Evolutionary conservation across 768 basidiomycete genomes (phyloP).

Genomic region (Mycena epipterygia): DNA sequence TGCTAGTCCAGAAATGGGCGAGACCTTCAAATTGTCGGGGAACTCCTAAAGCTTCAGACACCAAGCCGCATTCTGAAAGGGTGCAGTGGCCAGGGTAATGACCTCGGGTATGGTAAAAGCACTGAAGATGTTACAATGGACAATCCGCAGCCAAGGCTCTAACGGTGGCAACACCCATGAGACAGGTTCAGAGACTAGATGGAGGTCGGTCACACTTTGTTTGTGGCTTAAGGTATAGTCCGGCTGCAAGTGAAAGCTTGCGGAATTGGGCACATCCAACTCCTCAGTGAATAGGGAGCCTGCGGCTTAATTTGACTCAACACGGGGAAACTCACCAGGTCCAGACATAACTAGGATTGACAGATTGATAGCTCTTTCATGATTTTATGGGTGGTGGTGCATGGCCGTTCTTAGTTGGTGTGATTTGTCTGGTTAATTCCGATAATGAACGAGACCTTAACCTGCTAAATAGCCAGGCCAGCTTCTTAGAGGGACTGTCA

Average conservation of each 20-base stretch:
- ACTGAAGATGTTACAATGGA: conserved; percentile 24
- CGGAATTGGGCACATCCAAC: too few relatives aligned
- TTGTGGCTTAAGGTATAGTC: conserved; percentile 44
- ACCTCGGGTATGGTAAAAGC: conserved; percentile 33
- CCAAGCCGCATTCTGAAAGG: too few relatives aligned
- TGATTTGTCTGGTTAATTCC: conserved; percentile 98
- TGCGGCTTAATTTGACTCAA: conserved; percentile 90
- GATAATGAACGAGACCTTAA: conserved; percentile 96
- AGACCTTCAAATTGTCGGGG: too few relatives aligned
- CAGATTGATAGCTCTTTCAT: conserved; percentile 89
- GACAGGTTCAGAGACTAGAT: conserved; percentile 3
- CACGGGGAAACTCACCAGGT: conserved; percentile 87
- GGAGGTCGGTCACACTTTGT: not conserved
- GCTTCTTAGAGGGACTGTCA: conserved; percentile 91
- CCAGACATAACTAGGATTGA: conserved; percentile 83
- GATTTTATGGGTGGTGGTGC: conserved; percentile 91
- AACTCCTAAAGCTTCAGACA: too few relatives aligned
- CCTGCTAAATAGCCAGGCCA: conserved; percentile 90
- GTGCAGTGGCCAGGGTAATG: conserved; percentile 30
- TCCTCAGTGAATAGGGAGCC: too few relatives aligned
- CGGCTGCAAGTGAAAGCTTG: conserved; percentile 46
- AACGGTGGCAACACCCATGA: conserved; percentile 69
- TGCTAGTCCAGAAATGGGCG: too few relatives aligned
- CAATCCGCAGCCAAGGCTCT: not conserved
- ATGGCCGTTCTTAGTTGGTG: conserved; percentile 92